Conservation (phyloP, 495 filamentous ascomycete genomes). For the Mytilinidion resinicola region DNA sequence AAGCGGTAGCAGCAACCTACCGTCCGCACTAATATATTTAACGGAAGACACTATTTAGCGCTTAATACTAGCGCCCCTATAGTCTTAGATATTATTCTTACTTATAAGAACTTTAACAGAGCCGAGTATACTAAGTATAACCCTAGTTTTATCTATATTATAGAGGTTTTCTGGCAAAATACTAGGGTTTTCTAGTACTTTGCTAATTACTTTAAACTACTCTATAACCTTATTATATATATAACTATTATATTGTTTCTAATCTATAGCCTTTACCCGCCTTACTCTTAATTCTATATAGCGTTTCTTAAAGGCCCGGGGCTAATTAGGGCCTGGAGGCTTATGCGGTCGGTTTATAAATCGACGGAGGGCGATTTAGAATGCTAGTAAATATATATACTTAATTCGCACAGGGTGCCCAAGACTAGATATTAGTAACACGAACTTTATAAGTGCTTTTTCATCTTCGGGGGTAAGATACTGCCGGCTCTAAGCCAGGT, state of each 20-base stretch:
- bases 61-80: conserved; percentile 26
- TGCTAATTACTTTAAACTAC: conserved; percentile 17
- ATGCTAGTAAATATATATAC: conserved; percentile 17
- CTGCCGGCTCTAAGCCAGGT: conserved; percentile 7
- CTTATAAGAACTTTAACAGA: too few relatives aligned
- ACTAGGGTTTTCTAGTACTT: conserved; percentile 8
- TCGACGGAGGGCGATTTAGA: conserved; percentile 9
- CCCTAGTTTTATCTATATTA: too few relatives aligned
- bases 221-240: conserved; percentile 18
- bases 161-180: conserved; percentile 19
- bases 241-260: conserved; percentile 28
- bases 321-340: conserved; percentile 28
- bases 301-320: conserved; percentile 23
- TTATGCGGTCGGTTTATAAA: conserved; percentile 4
- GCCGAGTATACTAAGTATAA: too few relatives aligned
- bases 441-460: conserved; percentile 30
- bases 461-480: conserved; percentile 25
- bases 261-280: conserved; percentile 26
- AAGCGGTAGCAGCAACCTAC: conserved; percentile 20
- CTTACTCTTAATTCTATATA: conserved; percentile 26
- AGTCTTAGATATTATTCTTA: conserved; percentile 31
- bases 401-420: too few relatives aligned
- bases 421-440: conserved; percentile 30
- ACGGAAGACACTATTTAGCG: conserved; percentile 34
- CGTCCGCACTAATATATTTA: too few relatives aligned